Evolutionary conservation across 306 rosid species (phyloP).

Genomic region (Comarum palustre): DNA sequence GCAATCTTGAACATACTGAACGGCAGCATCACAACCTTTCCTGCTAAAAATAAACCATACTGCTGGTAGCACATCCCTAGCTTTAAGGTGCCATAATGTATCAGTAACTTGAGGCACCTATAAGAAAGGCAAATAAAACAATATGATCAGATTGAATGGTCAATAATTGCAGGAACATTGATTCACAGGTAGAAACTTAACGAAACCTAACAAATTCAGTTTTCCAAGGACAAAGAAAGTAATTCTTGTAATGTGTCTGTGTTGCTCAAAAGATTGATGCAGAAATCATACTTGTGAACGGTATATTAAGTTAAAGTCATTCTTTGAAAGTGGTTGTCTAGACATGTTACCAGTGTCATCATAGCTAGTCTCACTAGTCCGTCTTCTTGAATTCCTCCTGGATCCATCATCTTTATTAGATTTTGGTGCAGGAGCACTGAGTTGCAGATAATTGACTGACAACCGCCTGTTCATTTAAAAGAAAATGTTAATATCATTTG

Average conservation of each 20-base stretch:
- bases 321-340: slow-evolving; percentile 77
- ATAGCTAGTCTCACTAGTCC: slow-evolving; percentile 39
- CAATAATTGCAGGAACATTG: not conserved
- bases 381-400: slow-evolving; percentile 59
- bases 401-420: slow-evolving; percentile 67
- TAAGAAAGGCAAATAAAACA: slow-evolving; percentile 11
- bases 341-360: slow-evolving; percentile 52
- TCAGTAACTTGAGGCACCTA: slow-evolving; percentile 92
- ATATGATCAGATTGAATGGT: slow-evolving; percentile 19
- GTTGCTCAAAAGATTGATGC: slow-evolving; percentile 24
- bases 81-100: slow-evolving; percentile 79
- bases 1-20: slow-evolving; percentile 72
- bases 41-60: slow-evolving; percentile 99
- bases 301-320: slow-evolving; percentile 69
- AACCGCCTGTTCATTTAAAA: slow-evolving; percentile 59
- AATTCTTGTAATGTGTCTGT: not conserved
- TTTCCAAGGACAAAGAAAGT: not conserved
- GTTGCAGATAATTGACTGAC: slow-evolving; percentile 87
- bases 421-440: slow-evolving; percentile 55
- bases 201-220: slow-evolving; percentile 9
- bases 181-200: slow-evolving; percentile 19
- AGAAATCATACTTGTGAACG: slow-evolving; percentile 70
- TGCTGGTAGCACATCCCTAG: slow-evolving; percentile 88
- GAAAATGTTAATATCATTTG: slow-evolving; percentile 20
- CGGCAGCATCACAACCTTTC: slow-evolving; percentile 96